Base-by-base conservation (phyloP, 2,329 filamentous ascomycete genomes). In the Alternaria triticina region DNA sequence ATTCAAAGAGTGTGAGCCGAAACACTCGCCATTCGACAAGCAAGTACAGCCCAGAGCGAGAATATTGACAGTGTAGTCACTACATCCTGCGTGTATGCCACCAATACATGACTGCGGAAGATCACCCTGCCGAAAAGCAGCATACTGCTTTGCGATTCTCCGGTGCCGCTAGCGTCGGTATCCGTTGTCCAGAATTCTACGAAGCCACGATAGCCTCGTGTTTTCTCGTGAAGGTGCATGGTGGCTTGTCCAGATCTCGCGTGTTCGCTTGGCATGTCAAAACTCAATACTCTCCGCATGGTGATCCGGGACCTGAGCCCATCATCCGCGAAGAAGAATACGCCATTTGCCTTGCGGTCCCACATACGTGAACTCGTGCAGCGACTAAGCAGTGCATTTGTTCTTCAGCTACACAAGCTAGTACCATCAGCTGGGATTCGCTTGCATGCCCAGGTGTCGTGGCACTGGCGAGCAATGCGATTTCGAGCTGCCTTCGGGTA, bases 221-320 rank as follows among this genome's bases (percentile, higher is more conserved):
- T 54, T 28, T 40, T 46, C 51, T 57, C 54, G 60, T 47, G 28
- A 57, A 17, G 33, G n/a, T 57, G 62, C 25, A 55, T 54, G 17
- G 54, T 61, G 58, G 54, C 62, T 54, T 54, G 33, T 17, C 50
- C 17, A 49, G 47, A 40, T 43, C 57, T 54, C 43, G 50, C 50
- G 11, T 62, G 46, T 17, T 47, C 15, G 33, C 51, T 55, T 59
- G 50, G 56, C 44, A 62, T 45, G 20, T 23, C 50, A 62, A 20
- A 49, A 55, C 25, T 47, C 56, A 54, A 50, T 59, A 47, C 13
- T 52, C 40, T 47, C 23, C 40, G 59, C 40, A 49, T 62, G 57
- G 20, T 25, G 44, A 49, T 59, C 44, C 33, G 17, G 15, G 9
- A 51, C 17, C 44, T 54, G n/a, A 50, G 45, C 12, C 44, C 43